Evolutionary conservation across 2,329 filamentous ascomycete species (phyloP).

Genomic region (Alternaria sp.): DNA sequence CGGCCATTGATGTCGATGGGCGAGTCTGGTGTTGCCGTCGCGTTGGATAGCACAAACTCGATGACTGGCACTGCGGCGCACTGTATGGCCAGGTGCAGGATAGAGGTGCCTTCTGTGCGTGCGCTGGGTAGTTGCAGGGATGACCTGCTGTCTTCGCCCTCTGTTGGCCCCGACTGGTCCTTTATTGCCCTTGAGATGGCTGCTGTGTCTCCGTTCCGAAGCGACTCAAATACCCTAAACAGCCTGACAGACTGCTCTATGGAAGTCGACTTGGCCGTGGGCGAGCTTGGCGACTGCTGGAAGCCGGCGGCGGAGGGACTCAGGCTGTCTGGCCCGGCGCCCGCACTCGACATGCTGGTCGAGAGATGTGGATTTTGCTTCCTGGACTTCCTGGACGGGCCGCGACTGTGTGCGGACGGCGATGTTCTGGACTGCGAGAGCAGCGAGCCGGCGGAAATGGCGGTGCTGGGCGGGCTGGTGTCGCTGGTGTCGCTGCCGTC

Average conservation of each 20-base stretch:
- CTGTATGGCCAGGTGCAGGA: slow-evolving; percentile 92
- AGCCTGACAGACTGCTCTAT: slow-evolving; percentile 95
- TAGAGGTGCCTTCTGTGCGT: slow-evolving; percentile 79
- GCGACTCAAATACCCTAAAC: slow-evolving; percentile 91
- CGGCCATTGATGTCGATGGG: slow-evolving; percentile 84
- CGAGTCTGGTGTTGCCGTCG: slow-evolving; percentile 61
- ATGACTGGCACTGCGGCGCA: slow-evolving; percentile 92
- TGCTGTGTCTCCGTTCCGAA: slow-evolving; percentile 88
- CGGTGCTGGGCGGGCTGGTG: slow-evolving; percentile 28
- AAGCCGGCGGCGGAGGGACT: slow-evolving; percentile 32
- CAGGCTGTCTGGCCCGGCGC: slow-evolving; percentile 27
- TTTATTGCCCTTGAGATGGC: slow-evolving; percentile 87
- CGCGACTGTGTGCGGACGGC: slow-evolving; percentile 35
- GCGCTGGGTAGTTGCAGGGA: slow-evolving; percentile 51
- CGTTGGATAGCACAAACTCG: slow-evolving; percentile 85
- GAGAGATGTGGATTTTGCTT: slow-evolving; percentile 43
- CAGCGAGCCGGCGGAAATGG: slow-evolving; percentile 39
- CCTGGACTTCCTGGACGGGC: slow-evolving; percentile 42
- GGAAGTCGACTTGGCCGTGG: slow-evolving; percentile 52
- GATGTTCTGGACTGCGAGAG: slow-evolving; percentile 18
- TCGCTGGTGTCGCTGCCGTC: slow-evolving; percentile 28
- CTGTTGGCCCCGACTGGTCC: slow-evolving; percentile 61
- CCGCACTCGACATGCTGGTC: slow-evolving; percentile 38
- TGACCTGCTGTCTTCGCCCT: slow-evolving; percentile 65
- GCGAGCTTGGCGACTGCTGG: slow-evolving; percentile 36